These are phyloP conservation scores for Pyrenophora seminiperda DNA, from an alignment of 2,329 filamentous ascomycete species.

Conservation along the genomic window DNA sequence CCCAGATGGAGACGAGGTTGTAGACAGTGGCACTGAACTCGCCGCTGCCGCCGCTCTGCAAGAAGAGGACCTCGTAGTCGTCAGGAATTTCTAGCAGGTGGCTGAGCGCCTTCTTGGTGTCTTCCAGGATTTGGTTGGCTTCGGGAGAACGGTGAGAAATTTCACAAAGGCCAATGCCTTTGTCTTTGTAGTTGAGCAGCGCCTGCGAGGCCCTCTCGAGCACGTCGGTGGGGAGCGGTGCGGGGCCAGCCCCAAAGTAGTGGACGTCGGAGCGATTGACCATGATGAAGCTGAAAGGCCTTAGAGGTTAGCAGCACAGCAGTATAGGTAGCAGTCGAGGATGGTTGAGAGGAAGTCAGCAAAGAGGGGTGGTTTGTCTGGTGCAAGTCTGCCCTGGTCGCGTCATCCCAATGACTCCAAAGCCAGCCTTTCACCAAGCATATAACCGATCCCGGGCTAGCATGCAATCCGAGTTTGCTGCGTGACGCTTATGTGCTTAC, in stretches of 20 bases:
- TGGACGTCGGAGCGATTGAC: slow-evolving; percentile 74
- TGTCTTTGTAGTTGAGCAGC: slow-evolving; percentile 79
- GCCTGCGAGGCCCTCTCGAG: slow-evolving; percentile 76
- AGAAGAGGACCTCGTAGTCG: slow-evolving; percentile 86
- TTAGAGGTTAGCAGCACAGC: slow-evolving; percentile 2
- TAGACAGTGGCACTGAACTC: slow-evolving; percentile 84
- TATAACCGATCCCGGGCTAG: slow-evolving; percentile 32
- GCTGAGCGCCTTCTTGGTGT: slow-evolving; percentile 75
- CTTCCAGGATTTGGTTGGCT: slow-evolving; percentile 77
- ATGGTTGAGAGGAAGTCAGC: slow-evolving; percentile 6
- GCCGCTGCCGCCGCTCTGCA: slow-evolving; percentile 84
- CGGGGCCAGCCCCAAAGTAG: slow-evolving; percentile 91
- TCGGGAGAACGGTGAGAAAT: slow-evolving; percentile 85
- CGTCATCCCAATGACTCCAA: slow-evolving; percentile 41
- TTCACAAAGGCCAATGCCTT: slow-evolving; percentile 84
- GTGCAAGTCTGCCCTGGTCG: slow-evolving; percentile 26
- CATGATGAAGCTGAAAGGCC: slow-evolving; percentile 55
- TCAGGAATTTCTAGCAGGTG: slow-evolving; percentile 80
- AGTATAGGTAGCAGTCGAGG: background rate
- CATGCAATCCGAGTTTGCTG: slow-evolving; percentile 9
- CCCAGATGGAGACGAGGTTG: slow-evolving; percentile 84
- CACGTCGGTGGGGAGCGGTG: slow-evolving; percentile 80
- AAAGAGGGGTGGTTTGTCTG: slow-evolving; percentile 11
- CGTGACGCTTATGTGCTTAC: background rate
- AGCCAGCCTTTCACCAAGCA: slow-evolving; percentile 11